Evolutionary conservation across 23 red algal genomes (phyloP), one percentile per base, ranked within the genome.

Genomic region (Gracilariopsis chorda): DNA sequence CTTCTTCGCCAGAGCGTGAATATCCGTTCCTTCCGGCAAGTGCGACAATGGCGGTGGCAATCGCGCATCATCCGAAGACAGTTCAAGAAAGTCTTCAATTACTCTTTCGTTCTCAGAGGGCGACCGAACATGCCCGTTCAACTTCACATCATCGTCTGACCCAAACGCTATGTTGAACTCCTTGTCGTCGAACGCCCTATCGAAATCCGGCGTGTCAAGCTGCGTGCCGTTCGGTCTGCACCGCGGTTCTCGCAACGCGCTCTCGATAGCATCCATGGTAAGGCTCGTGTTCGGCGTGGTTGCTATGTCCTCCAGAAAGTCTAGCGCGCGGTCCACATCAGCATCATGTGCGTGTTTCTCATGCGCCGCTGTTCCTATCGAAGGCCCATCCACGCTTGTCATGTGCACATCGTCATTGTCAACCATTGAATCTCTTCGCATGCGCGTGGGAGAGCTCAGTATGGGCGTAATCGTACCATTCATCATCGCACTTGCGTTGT

Each of bases 1-100:
- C 46, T 60, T 78, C 49, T 72, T 49, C 37, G 82, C 80, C 52
- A 93, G 40, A 39, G 90, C 90, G 43, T 93, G 79, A 43, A 93
- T 85, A 83, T 93, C 78, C 14, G 90, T 93, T 14, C 90, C 90
- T 44, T 79, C 79, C 20, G 90, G 90, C 29, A 93, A 83, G 34
- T 84, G 69, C 23, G 80, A 77, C 24, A 93, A 51, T 29, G 90
- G 90, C 13, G 80, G 81, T 19, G 82, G 82, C 7, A 83, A 16
- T 32, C 55, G 56, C 24, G 78, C 40, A 42, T 73, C 88, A 59
- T 92, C 88, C 25, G 33, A 39, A n/a, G 72, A 68, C 29, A 84
- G 27, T 33, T 92, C 88, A n/a, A 92, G 62, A 60, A 92, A 76
- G 55, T 92, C 77, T 43, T 92, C 88, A 46, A 92, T 82, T 32